Evolutionary conservation across 768 basidiomycete species (phyloP), one percentile per base, ranked within the genome.

Genomic region (Gloeopeniophorella convolvens): DNA sequence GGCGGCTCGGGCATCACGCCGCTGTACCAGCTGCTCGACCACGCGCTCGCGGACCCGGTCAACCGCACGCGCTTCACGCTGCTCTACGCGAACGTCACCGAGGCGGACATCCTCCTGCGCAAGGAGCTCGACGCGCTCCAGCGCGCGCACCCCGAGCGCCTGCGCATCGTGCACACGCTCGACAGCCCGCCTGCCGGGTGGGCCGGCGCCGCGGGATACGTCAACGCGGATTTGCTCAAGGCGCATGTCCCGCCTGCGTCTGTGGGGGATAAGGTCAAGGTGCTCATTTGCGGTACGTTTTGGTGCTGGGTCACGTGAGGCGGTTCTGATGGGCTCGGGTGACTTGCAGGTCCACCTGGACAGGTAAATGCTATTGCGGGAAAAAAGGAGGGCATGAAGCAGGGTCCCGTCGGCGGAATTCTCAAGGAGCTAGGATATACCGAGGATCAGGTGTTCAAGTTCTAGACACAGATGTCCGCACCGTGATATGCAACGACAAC

Each of bases 21-120:
- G 2, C 76, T 92, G 39, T 91, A 87, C 70, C 89, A 91, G 67
- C 70, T 96, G 60, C 63, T 94, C 37, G 73, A 73, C 36, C 80
- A 92, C 64, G 85, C 89, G 8, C 78, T 84, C 50, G 59, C 80
- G 1, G 83, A 89, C 61, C 74, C 78, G 27, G 59, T 68, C 34
- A 96, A 98, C 79, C 90, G 83, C 72, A 97, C 96, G 54, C 92
- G 92, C 61, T 96, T 90, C 74, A 95, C 84, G 40, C 74, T 98
- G 48, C 70, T 99, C 60, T 98, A 88, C 68, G 83, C 89, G 32
- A 98, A 98, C 66, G 77, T 92, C 32, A 79, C 90, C 12, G 89
- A 92, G 64, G 73, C 78, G 45, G 96, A 99, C 64, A 96, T 99
- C 55, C 81, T 94, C 45, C 78, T 95, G 54, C 81, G 83, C 45